These are phyloP conservation scores for Suhomyces wounanorum DNA, from an alignment of 1,139 yeast genomes.

Conservation along the genomic window DNA sequence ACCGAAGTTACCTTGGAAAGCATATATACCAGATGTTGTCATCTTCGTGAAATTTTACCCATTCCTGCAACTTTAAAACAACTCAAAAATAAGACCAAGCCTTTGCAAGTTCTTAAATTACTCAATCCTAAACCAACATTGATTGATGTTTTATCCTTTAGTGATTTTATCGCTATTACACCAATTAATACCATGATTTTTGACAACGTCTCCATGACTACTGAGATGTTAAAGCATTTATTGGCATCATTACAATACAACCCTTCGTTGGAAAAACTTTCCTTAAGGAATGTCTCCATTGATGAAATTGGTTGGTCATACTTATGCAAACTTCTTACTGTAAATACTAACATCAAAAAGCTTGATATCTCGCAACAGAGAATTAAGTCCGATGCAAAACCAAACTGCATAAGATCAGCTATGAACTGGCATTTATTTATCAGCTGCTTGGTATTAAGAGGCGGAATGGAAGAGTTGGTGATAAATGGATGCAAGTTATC, in stretches of 20 bases:
- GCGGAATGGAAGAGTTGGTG: constrained; percentile 81
- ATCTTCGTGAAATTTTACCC: constrained; percentile 86
- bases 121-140: constrained; percentile 89
- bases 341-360: constrained; percentile 59
- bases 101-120: constrained; percentile 74
- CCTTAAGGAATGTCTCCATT: constrained; percentile 76
- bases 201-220: constrained; percentile 78
- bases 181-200: constrained; percentile 78
- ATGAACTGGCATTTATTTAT: constrained; percentile 80
- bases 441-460: constrained; percentile 55
- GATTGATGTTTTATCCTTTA: constrained; percentile 83
- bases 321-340: constrained; percentile 69
- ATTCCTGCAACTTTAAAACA: constrained; percentile 90
- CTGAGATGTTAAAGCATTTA: constrained; percentile 76
- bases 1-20: constrained; percentile 60
- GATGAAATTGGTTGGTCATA: constrained; percentile 72
- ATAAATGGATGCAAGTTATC: constrained; percentile 76
- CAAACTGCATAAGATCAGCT: constrained; percentile 52
- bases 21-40: constrained; percentile 89
- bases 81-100: constrained; percentile 71
- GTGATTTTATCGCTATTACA: constrained; percentile 83
- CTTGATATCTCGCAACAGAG: constrained; percentile 82
- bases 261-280: constrained; percentile 63
- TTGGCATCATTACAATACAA: constrained; percentile 64
- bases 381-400: constrained; percentile 52